Evolutionary conservation across 441 rosid species (phyloP), one percentile per base, ranked within the genome.

Genomic region (Kokia cookei): DNA sequence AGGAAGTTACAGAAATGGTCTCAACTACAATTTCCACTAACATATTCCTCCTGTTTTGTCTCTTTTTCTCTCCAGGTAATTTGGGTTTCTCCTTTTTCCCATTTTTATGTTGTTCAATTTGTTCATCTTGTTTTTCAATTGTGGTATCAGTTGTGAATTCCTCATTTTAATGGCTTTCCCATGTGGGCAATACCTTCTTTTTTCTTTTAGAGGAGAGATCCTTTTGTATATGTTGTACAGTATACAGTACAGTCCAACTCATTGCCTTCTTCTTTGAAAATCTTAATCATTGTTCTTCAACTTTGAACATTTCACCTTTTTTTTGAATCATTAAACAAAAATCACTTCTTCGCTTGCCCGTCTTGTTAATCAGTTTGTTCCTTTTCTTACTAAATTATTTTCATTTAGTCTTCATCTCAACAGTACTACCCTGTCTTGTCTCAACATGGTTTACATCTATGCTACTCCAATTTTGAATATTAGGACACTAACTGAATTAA

Each of bases 1-100:
- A 15, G 37, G 24, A 65, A 57, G 35, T 8, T 57, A 22, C 55
- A 69, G 79, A 70, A 17, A 88, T 88, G 90, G 89, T 75, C 69
- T 40, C 75, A 73, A 73, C 65, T 66, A 50, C 47, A 45, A 67
- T 65, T 58, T 75, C 48, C 62, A 70, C n/a, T 76, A 53, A 51
- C 13, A 4, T 73, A 40, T 59, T 83, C 75, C 80, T 84, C 51
- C 58, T 89, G 8, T 24, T 79, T 65, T 75, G 50, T 69, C 78
- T 83, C 72, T 65, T 80, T 62, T 72, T 78, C 42, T 74, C 65
- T 51, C 82, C 87, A 84, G 90, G 90, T 85, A 53, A 80, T 24
- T 68, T 51, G 45, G 66, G 35, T 11, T 43, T 58, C 54, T 50
- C 54, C 7, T 15, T 7, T 0, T 17, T 50, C 54, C 17, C 8